Conservation (phyloP, 768 basidiomycete genomes). For the Phlegmacium glaucopus region DNA sequence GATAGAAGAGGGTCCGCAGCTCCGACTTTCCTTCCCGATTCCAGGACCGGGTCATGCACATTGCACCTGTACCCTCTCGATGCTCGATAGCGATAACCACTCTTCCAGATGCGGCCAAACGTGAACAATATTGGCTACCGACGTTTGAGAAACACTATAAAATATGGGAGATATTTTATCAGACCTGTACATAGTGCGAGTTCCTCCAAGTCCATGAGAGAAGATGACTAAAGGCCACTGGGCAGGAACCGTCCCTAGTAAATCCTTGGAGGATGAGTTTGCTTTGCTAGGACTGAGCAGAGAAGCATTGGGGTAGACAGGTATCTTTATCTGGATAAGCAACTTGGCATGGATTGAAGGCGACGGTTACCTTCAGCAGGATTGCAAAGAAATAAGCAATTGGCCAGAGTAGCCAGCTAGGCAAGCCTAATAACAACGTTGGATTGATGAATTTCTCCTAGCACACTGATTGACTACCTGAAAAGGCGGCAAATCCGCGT, state of each 20-base stretch:
- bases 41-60: constrained; percentile 37
- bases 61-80: constrained; percentile 73
- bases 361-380: constrained; percentile 39
- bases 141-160: not conserved
- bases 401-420: constrained; percentile 45
- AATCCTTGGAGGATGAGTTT: constrained; percentile 4
- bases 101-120: constrained; percentile 72
- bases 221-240: constrained; percentile 82
- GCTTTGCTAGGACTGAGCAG: constrained; percentile 37
- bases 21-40: constrained; percentile 22
- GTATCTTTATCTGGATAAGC: constrained; percentile 37
- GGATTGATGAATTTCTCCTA: not conserved
- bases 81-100: constrained; percentile 85
- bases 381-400: constrained; percentile 48
- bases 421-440: constrained; percentile 23
- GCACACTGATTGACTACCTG: constrained; percentile 30
- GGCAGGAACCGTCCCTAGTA: constrained; percentile 9
- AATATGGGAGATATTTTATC: not conserved
- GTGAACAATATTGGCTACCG: constrained; percentile 62
- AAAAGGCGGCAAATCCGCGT: constrained; percentile 46
- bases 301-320: constrained; percentile 53
- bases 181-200: constrained; percentile 66
- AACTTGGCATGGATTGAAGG: not conserved
- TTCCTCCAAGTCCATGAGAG: constrained; percentile 81
- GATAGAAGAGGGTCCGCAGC: constrained; percentile 41